Conservation (phyloP, 345 rosid genomes). For the Clarkia xantiana region DNA sequence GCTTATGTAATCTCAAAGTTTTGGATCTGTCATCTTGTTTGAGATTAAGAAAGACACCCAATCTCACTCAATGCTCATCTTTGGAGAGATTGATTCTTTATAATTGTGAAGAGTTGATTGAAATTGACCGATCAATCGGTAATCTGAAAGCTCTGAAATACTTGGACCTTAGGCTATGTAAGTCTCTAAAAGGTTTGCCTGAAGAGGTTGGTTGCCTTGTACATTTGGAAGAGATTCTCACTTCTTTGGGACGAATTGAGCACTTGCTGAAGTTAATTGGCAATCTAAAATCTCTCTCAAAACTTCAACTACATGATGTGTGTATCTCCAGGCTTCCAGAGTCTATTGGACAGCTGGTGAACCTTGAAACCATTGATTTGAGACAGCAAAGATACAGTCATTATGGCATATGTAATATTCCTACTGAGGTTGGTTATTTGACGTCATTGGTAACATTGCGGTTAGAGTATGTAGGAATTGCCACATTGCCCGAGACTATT, state of each 20-base stretch:
- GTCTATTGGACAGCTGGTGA: not conserved
- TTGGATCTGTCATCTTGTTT: not conserved
- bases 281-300: not conserved
- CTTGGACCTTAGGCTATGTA: not conserved
- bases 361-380: not conserved
- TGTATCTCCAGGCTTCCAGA: not conserved
- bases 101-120: not conserved
- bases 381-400: too few species aligned
- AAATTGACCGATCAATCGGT: not conserved
- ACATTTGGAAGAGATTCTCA: not conserved
- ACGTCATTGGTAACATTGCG: not conserved
- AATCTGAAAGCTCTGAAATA: not conserved
- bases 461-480: not conserved
- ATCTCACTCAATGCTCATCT: not conserved
- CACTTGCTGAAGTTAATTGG: not conserved
- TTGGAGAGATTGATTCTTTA: not conserved
- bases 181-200: not conserved
- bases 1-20: not conserved
- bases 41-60: not conserved
- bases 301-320: not conserved
- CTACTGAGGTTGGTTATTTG: too few species aligned
- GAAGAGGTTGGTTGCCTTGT: not conserved
- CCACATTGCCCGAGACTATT: not conserved
- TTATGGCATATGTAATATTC: too few species aligned
- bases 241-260: not conserved